A percentile compares a stretch with the other conserved stretches of the same genome.
Evolutionary conservation across 495 filamentous ascomycete species (phyloP).

Genomic region (Neurospora discreta): DNA sequence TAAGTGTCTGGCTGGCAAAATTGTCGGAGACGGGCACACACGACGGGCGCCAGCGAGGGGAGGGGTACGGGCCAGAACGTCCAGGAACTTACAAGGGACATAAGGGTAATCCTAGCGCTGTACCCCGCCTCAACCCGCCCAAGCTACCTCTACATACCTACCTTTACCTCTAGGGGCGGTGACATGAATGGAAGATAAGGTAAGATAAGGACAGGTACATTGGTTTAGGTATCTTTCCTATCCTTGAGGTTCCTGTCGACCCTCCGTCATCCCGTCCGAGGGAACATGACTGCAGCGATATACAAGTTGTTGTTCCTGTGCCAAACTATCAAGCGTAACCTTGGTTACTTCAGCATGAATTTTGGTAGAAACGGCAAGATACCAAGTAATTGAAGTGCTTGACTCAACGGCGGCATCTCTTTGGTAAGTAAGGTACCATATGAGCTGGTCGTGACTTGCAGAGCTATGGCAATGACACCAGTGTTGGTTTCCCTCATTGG

Average conservation of each 20-base stretch:
- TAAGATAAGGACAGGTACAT: background rate
- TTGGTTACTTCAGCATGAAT: background rate
- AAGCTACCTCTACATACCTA: background rate
- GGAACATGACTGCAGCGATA: background rate
- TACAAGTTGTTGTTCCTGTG: background rate
- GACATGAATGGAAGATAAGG: background rate
- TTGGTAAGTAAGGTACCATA: background rate
- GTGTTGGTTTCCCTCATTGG: background rate
- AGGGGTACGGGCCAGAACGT: background rate
- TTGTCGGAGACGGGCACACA: background rate
- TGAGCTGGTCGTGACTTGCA: background rate
- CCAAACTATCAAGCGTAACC: background rate
- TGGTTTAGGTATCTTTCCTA: background rate
- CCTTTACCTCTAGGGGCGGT: background rate
- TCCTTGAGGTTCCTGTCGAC: background rate
- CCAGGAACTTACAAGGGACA: background rate
- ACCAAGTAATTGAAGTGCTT: background rate
- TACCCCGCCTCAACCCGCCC: background rate
- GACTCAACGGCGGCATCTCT: background rate
- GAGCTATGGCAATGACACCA: background rate
- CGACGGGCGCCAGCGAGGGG: background rate
- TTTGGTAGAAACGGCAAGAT: background rate
- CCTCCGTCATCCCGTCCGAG: background rate
- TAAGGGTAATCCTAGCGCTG: background rate
- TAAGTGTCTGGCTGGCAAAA: background rate